These are phyloP conservation scores for Rheum nobile DNA, from an alignment of 148 eudicot species.

Conservation along the genomic window DNA sequence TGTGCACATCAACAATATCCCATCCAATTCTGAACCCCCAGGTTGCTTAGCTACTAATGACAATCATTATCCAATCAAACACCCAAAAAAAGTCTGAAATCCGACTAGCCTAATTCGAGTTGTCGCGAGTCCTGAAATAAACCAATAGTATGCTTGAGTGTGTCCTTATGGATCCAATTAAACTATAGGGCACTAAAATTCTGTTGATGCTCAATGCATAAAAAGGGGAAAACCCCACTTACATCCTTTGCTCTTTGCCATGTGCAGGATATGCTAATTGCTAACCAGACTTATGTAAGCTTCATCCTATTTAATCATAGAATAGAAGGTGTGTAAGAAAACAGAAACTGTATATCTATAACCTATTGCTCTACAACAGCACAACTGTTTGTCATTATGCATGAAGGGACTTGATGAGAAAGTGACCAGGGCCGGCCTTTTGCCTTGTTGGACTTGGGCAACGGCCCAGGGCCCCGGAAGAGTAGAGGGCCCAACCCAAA, in stretches of 20 bases:
- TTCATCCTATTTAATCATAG: neutral
- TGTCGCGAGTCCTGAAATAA: no score
- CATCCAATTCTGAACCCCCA: no score
- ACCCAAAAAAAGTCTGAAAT: no score
- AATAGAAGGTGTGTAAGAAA: neutral
- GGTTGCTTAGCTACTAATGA: no score
- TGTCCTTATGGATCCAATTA: no score
- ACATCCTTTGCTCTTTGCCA: slow-evolving; percentile 2
- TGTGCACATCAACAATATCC: neutral
- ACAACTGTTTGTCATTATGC: neutral
- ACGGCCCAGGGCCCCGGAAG: no score
- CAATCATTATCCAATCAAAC: no score
- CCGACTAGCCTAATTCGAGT: no score
- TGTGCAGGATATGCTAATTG: neutral
- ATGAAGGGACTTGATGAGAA: neutral
- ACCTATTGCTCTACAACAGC: neutral
- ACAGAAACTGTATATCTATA: neutral
- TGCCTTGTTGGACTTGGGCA: no score
- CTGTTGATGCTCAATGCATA: neutral
- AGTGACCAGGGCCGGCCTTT: no score
- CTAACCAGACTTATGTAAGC: neutral
- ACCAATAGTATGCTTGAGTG: no score
- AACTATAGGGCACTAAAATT: neutral
- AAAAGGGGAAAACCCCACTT: neutral
- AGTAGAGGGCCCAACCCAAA: no score